These are phyloP conservation scores for Thuidium tamariscinum DNA, from an alignment of 225 moss, liverwort and hornwort genomes.

Conservation along the genomic window DNA sequence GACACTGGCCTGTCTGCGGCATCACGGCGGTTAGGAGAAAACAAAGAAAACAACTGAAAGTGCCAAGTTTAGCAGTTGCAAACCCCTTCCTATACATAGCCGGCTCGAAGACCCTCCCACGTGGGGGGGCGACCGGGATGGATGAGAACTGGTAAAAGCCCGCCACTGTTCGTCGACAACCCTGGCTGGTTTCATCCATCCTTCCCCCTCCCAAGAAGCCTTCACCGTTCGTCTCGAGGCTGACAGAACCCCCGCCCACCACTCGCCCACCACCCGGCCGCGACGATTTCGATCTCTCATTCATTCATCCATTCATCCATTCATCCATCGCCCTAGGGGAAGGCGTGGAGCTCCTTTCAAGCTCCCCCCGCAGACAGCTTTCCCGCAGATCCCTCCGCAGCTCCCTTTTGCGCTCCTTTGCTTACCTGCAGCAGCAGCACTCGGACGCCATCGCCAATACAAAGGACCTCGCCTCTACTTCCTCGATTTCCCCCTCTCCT, in stretches of 20 bases:
- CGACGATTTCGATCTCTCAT: neutral
- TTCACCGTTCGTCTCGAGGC: neutral
- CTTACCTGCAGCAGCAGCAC: neutral
- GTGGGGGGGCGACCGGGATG: constrained; percentile 10
- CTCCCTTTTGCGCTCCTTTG: constrained; percentile 1
- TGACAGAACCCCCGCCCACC: neutral
- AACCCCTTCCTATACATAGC: neutral
- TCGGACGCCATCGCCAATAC: neutral
- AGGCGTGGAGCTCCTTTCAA: neutral
- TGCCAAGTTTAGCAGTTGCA: constrained; percentile 26
- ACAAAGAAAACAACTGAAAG: constrained; percentile 40
- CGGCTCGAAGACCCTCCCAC: constrained; percentile 1
- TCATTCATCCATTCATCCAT: neutral
- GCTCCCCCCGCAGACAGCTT: constrained; percentile 16
- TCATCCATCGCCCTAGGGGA: neutral
- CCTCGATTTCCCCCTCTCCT: neutral
- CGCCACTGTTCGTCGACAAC: neutral
- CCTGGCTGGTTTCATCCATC: neutral
- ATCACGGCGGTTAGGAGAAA: constrained; percentile 31
- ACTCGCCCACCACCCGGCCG: too few species aligned
- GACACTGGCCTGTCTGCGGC: neutral
- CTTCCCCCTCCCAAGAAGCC: neutral
- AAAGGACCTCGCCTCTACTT: neutral
- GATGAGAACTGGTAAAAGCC: constrained; percentile 1
- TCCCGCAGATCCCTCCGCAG: constrained; percentile 24